Base-by-base conservation (phyloP, 176 grass and related monocot genomes). In the Pontederia paniculata region DNA sequence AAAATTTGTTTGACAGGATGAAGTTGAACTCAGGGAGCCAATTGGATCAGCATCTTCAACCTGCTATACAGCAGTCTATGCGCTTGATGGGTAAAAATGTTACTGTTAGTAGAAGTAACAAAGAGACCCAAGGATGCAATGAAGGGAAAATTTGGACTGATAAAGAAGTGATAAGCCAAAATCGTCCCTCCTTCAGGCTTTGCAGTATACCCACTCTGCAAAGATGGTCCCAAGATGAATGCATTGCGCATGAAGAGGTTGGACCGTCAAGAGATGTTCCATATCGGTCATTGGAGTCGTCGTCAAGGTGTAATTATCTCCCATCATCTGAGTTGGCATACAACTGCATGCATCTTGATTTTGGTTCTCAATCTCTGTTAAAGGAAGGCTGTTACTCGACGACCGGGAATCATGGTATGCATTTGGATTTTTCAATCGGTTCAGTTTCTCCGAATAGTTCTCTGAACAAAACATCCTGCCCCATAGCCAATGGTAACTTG, bases 81-180 rank as follows among this genome's bases (percentile, higher is more conserved):
- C 93, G 93, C 44, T 74, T 97, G 28, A 90, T 90, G 93, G 93
- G 86, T 48, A 81, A 90, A 81, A 97, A 76, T 65, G 77, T 97
- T 70, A 71, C 65, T 51, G 76, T 97, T 31, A 86, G 93, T 62
- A 80, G 64, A 53, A 76, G 31, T 42, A 68, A 17, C 64, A 67
- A 77, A 54, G 75, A 89, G 17, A 62, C 5, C 47, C 67, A 50
- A 59, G 56, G 10, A 69, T 77, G 76, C 56, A 64, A 83, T 74
- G 68, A 72, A 12, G 73, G 66, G 20, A 74, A 65, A 23, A 46
- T 58, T 12, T 72, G 62, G 63, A 55, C 63, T 55, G 70, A 52
- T 15, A 78, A 44, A 63, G 73, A 88, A 48, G 55, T 67, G 8
- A 25, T 54, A 53, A 47, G 59, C 57, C 54, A 83, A 65, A 52